These are phyloP conservation scores for Dipodascus albidus DNA, from an alignment of 805 yeast genomes.

Conservation along the genomic window DNA sequence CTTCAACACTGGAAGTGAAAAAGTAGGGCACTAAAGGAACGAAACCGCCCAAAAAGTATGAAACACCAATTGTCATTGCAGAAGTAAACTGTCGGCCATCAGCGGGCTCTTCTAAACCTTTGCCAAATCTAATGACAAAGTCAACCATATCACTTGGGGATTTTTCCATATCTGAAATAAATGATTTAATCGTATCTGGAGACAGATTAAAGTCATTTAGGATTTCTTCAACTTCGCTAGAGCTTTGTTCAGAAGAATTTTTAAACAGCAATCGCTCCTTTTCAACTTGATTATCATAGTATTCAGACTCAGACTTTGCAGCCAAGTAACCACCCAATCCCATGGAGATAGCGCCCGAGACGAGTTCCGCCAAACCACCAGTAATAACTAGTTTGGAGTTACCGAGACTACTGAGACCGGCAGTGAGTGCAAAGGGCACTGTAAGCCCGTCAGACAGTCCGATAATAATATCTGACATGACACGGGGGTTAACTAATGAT, in stretches of 20 bases:
- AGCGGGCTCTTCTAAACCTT: slow-evolving; percentile 92
- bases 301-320: slow-evolving; percentile 65
- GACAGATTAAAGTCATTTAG: slow-evolving; percentile 57
- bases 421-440: slow-evolving; percentile 97
- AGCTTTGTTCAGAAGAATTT: slow-evolving; percentile 31
- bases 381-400: slow-evolving; percentile 84
- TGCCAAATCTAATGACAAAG: slow-evolving; percentile 77
- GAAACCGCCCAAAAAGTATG: slow-evolving; percentile 87
- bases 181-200: slow-evolving; percentile 60
- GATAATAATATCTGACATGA: slow-evolving; percentile 85
- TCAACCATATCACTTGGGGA: slow-evolving; percentile 73
- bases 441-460: slow-evolving; percentile 94
- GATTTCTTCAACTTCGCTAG: slow-evolving; percentile 72
- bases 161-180: slow-evolving; percentile 62
- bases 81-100: slow-evolving; percentile 81
- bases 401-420: slow-evolving; percentile 87
- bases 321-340: slow-evolving; percentile 96
- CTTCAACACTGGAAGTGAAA: slow-evolving; percentile 61
- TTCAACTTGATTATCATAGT: slow-evolving; percentile 18
- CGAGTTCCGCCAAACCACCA: slow-evolving; percentile 96
- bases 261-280: slow-evolving; percentile 20
- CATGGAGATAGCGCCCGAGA: slow-evolving; percentile 95
- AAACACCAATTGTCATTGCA: slow-evolving; percentile 80
- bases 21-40: slow-evolving; percentile 88
- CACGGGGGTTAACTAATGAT: slow-evolving; percentile 50